Percentiles rank a stretch among this genome's conserved stretches.
phyloP scores from a whole-genome alignment of 202 grass and related monocot genomes.

The Panicum hallii region DNA sequence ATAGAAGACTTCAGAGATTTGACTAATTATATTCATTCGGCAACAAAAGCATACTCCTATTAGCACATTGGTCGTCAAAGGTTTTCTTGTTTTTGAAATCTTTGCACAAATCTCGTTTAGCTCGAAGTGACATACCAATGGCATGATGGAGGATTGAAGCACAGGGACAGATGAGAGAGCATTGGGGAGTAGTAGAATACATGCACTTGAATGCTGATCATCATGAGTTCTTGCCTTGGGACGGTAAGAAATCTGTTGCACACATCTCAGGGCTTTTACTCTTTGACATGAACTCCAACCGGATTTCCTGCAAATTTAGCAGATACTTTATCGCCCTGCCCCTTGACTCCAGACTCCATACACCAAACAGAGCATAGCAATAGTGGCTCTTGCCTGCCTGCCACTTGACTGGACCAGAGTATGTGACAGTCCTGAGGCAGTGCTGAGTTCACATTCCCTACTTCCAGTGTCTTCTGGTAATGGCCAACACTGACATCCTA shows the following conservation, averaged over 20 bases:
- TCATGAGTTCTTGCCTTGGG: constrained; percentile 27
- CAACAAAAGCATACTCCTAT: too few species aligned
- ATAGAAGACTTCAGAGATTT: too few species aligned
- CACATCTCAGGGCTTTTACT: not conserved
- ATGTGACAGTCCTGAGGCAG: not conserved
- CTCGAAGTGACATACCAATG: not conserved
- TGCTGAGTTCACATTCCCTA: constrained; percentile 24
- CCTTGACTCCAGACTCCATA: not conserved
- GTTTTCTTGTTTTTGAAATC: not conserved
- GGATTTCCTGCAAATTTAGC: not conserved
- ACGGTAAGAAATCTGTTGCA: constrained; percentile 34
- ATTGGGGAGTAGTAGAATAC: not conserved
- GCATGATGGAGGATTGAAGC: not conserved
- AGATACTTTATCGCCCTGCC: not conserved
- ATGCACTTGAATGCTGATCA: constrained; percentile 4
- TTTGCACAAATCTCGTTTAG: not conserved
- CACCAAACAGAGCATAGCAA: not conserved
- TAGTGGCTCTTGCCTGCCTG: not conserved
- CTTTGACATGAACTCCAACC: not conserved
- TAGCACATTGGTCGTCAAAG: too few species aligned
- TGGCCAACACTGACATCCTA: not conserved
- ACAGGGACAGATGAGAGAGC: not conserved
- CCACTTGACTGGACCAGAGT: not conserved
- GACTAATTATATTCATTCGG: too few species aligned
- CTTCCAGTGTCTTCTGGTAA: not conserved